These are phyloP conservation scores for Starmerella bombi DNA, from an alignment of 805 yeast genomes.

Conservation along the genomic window DNA sequence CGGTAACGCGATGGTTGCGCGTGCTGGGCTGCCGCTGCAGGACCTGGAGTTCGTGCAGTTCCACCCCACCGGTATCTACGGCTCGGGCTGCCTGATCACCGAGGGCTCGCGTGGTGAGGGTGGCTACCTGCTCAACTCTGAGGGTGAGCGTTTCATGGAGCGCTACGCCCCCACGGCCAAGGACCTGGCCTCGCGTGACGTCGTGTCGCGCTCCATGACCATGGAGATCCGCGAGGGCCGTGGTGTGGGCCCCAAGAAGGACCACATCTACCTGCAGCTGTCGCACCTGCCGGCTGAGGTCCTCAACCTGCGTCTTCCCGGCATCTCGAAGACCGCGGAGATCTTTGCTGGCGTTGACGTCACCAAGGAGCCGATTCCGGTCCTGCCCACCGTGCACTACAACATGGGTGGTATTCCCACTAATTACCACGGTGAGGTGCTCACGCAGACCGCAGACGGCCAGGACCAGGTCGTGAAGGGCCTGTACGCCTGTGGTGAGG, in stretches of 20 bases:
- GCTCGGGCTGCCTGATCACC: conserved; percentile 96
- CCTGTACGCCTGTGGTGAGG: conserved; percentile 94
- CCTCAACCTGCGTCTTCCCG: conserved; percentile 90
- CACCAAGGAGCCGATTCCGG: conserved; percentile 97
- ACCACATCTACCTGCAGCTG: conserved; percentile 89
- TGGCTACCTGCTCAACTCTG: conserved; percentile 88
- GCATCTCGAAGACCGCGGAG: conserved; percentile 96
- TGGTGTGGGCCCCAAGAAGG: conserved; percentile 95
- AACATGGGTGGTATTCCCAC: conserved; percentile 99
- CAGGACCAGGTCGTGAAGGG: conserved; percentile 88
- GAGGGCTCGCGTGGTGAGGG: conserved; percentile 99
- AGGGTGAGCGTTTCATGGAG: conserved; percentile 99
- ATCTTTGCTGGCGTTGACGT: conserved; percentile 99
- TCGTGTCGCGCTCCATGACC: conserved; percentile 94
- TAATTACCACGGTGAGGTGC: conserved; percentile 89
- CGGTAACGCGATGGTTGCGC: conserved; percentile 94
- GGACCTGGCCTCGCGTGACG: conserved; percentile 97
- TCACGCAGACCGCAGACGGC: conserved; percentile 65
- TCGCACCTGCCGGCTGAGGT: conserved; percentile 88
- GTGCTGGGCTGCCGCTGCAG: conserved; percentile 96
- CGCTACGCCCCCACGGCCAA: conserved; percentile 98
- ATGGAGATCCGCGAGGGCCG: conserved; percentile 98
- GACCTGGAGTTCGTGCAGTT: conserved; percentile 96
- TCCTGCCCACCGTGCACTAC: conserved; percentile 95
- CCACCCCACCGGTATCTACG: conserved; percentile 99